These are phyloP conservation scores for Coemansia umbellata DNA, from an alignment of 192 early-diverging fungal species.

Conservation along the genomic window DNA sequence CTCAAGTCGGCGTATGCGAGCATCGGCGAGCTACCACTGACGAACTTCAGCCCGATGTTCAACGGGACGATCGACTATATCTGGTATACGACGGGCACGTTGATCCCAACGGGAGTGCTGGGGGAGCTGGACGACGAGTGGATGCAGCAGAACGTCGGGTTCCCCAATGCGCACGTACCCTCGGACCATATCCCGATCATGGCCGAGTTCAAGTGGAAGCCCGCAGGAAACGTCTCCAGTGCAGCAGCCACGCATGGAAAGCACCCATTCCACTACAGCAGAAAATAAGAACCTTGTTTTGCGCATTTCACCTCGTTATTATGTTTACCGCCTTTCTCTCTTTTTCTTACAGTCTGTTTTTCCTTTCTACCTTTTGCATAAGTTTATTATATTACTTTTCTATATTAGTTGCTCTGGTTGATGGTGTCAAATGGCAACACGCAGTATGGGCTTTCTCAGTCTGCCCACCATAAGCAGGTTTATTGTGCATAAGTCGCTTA, in stretches of 20 bases:
- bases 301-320: constrained; percentile 3
- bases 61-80: constrained; percentile 92
- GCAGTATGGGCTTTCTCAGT: too few relatives aligned
- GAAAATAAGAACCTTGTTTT: constrained; percentile 13
- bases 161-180: constrained; percentile 87
- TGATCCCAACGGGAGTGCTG: constrained; percentile 75
- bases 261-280: constrained; percentile 41
- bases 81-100: constrained; percentile 76
- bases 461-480: too few relatives aligned
- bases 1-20: constrained; percentile 80
- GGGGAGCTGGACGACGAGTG: constrained; percentile 81
- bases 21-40: constrained; percentile 78
- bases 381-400: constrained; percentile 8
- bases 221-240: constrained; percentile 12
- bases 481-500: too few relatives aligned
- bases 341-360: constrained; percentile 12
- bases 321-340: constrained; percentile 12
- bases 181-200: constrained; percentile 76
- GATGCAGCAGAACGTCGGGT: constrained; percentile 73
- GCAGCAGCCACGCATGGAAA: constrained; percentile 9
- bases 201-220: constrained; percentile 68
- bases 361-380: constrained; percentile 8
- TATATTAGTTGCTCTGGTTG: too few relatives aligned
- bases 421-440: too few relatives aligned
- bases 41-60: constrained; percentile 86